phyloP scores from a whole-genome alignment of 768 basidiomycete genomes.

The Serendipita sp. region DNA sequence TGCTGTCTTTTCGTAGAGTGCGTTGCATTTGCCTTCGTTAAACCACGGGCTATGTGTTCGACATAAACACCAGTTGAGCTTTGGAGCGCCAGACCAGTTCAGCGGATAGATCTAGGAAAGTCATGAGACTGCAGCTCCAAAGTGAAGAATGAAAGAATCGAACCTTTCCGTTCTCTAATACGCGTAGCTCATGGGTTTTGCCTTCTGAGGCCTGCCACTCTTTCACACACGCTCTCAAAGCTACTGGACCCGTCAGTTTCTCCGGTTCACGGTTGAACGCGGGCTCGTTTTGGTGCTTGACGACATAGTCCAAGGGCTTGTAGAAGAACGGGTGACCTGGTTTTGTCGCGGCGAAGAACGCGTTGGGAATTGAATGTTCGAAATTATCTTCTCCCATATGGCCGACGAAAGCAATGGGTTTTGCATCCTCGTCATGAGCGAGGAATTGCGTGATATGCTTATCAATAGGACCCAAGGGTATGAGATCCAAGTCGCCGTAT shows the following conservation, averaged over 20 bases:
- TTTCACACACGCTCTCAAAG: neutral
- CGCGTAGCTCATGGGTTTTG: neutral
- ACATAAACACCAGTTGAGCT: constrained; percentile 1
- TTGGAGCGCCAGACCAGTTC: neutral
- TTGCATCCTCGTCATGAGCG: no score
- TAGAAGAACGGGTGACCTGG: neutral
- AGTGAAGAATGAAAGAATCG: neutral
- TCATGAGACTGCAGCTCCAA: neutral
- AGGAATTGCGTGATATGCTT: neutral
- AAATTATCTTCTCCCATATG: constrained; percentile 1
- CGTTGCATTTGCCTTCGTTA: neutral
- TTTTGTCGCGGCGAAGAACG: neutral
- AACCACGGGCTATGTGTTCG: neutral
- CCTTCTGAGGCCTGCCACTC: neutral
- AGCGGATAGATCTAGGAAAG: neutral
- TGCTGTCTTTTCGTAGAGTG: neutral
- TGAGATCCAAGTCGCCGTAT: neutral
- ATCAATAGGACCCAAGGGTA: neutral
- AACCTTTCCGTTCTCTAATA: constrained; percentile 1
- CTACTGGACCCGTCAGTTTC: neutral
- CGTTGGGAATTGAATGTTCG: constrained; percentile 3
- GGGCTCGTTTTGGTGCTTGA: neutral
- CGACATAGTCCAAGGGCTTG: neutral
- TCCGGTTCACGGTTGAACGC: neutral
- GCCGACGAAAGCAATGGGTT: neutral